These are phyloP conservation scores for Carex sylvatica DNA, from an alignment of 202 grass and related monocot species.

Conservation along the genomic window DNA sequence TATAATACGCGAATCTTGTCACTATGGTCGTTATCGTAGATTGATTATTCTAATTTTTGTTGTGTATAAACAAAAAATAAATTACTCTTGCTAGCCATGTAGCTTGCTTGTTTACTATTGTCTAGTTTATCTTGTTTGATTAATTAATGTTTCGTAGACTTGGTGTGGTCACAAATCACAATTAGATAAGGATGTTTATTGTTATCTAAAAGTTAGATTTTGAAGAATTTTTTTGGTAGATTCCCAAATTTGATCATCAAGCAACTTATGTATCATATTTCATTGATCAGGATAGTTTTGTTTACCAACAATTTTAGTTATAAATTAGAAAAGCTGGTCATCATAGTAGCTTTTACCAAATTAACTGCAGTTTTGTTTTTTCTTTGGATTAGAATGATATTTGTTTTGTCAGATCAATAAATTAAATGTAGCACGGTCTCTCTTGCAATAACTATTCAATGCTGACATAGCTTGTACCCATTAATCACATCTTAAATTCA, in stretches of 20 bases:
- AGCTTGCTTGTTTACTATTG: background rate
- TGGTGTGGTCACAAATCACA: background rate
- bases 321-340: background rate
- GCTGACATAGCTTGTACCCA: background rate
- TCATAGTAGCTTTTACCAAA: background rate
- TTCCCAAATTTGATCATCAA: background rate
- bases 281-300: background rate
- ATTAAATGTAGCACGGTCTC: background rate
- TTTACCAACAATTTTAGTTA: background rate
- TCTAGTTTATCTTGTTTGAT: background rate
- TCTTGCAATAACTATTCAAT: background rate
- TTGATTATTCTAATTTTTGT: background rate
- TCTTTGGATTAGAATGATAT: background rate
- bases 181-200: background rate
- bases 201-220: background rate
- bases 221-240: background rate
- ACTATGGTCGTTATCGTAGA: background rate
- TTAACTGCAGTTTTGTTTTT: background rate
- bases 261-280: background rate
- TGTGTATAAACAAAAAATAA: background rate
- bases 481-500: background rate
- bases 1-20: too few relatives aligned
- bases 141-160: background rate
- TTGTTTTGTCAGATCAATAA: background rate
- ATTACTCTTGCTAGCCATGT: background rate